Base-by-base conservation (phyloP, 2,329 filamentous ascomycete genomes). In the Venturia effusa region DNA sequence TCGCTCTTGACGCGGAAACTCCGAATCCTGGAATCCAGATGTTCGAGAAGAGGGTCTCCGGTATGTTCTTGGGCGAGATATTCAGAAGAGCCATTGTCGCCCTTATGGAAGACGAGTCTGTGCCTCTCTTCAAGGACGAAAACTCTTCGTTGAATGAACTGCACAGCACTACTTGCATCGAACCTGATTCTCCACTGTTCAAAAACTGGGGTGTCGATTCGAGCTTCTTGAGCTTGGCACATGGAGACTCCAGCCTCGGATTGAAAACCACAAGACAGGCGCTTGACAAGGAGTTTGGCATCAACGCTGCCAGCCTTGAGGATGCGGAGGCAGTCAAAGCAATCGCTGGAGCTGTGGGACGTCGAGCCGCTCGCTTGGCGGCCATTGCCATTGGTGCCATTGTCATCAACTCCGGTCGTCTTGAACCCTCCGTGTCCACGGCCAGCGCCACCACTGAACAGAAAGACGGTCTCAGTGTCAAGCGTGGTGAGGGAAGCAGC, bases 41-140 rank as follows among this genome's bases (percentile, higher is more conserved):
- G 90, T 99, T 97, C 72, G 94, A 99, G 80, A 99, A 99, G 83
- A 89, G 93, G 59, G 88, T 99, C 19, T 96, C 92, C 0, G 94
- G 94, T 74, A 97, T 99, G 93, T 99, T 97, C 79, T 77, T 99
- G 60, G 94, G 94, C 63, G 94, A 99, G 75, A 92, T 97, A 67
- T 82, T 97, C 64, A 88, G 94, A 63, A 82, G 90, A 55, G 86
- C 87, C 19, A 78, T 97, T 27, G 74, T 94, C 61, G 81, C 85
- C 65, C 83, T 97, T 73, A 79, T 92, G 71, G 83, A 88, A 69
- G 83, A 90, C 68, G 80, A 86, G 34, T 74, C 81, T 0, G 77
- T 88, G 7, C 81, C 86, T 2, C 82, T 97, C 41, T 95, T 97
- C 83, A 84, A 82, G 69, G 89, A 92, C 70, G 82, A 84, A 64